Percentiles rank a stretch among this genome's conserved stretches.
phyloP scores from a whole-genome alignment of 306 rosid genomes.

The Citrullus mucosospermus region DNA sequence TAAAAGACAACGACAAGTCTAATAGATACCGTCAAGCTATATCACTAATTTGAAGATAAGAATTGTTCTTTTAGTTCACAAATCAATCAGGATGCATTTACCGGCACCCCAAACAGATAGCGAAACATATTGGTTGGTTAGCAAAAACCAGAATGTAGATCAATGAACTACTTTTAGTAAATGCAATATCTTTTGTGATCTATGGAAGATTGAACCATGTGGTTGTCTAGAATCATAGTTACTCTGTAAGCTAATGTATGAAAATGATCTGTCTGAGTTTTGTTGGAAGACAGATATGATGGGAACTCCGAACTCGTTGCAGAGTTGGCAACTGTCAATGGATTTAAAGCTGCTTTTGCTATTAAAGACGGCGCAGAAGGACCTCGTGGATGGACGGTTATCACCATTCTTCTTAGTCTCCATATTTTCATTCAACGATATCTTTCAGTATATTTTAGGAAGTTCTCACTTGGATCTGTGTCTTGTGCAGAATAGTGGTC shows the following conservation, averaged over 20 bases:
- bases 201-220: not conserved
- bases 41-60: not conserved
- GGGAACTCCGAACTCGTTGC: constrained; percentile 95
- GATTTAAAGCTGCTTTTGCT: constrained; percentile 89
- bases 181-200: not conserved
- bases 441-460: constrained; percentile 6
- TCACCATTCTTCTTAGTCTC: constrained; percentile 8
- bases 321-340: constrained; percentile 71
- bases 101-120: not conserved
- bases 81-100: not conserved
- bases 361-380: constrained; percentile 97
- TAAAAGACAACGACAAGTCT: not conserved
- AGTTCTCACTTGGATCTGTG: constrained; percentile 4
- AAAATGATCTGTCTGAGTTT: constrained; percentile 40
- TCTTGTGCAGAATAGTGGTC: constrained; percentile 62
- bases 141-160: not conserved
- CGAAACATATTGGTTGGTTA: not conserved
- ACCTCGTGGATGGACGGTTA: constrained; percentile 91
- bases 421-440: not conserved
- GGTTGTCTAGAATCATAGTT: not conserved
- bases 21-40: not conserved
- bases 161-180: not conserved
- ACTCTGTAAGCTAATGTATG: constrained; percentile 16
- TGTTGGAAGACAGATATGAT: constrained; percentile 95
- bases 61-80: not conserved